Base-by-base conservation (phyloP, 2,329 filamentous ascomycete genomes). In the Cladosporium sphaerospermum region DNA sequence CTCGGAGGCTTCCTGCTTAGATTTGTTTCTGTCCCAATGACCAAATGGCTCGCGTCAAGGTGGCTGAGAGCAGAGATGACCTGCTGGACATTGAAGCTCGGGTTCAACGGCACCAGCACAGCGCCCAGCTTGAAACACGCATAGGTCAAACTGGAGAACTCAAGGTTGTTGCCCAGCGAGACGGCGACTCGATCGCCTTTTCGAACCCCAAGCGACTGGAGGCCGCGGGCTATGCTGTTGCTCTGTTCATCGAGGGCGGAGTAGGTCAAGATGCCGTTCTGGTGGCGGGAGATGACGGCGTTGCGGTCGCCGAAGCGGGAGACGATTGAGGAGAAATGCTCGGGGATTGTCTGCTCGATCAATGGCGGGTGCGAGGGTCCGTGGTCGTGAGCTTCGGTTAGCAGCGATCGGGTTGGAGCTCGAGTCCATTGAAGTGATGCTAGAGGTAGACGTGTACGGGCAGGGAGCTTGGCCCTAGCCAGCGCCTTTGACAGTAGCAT, bases 51-150 rank as follows among this genome's bases (percentile, higher is more conserved):
- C 10, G 83, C 84, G 7, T 76, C 77, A 1, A 99, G 79, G 63
- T 95, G 91, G 8, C 78, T 78, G 28, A 97, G 75, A 0, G 91
- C 92, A 2, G 89, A 80, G 4, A 82, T 76, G 8, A 97, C 83
- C 73, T 97, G 93, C 4, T 75, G 69, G 3, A 82, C 77, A 61
- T 89, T 95, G 75, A 97, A 97, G 1, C 83, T 85, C 16, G 91
- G 92, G 68, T 99, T 97, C 19, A 97, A 73, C 0, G 92, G 93
- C n/a, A 95, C 82, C 57, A 97, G 75, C 47, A 97, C 82, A 19
- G 89, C 92, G n/a, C 93, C 93, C 9, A 97, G 79, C 71, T 97
- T 97, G 75, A 92, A 96, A 52, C 93, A 70, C 1, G 91, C 91
- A 71, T 97, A 97, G 5, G 86, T 92, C 16, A 93, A 78, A 46